These are phyloP conservation scores for Spiromastix sp. DNA, from an alignment of 2,329 filamentous ascomycete species.

Conservation along the genomic window DNA sequence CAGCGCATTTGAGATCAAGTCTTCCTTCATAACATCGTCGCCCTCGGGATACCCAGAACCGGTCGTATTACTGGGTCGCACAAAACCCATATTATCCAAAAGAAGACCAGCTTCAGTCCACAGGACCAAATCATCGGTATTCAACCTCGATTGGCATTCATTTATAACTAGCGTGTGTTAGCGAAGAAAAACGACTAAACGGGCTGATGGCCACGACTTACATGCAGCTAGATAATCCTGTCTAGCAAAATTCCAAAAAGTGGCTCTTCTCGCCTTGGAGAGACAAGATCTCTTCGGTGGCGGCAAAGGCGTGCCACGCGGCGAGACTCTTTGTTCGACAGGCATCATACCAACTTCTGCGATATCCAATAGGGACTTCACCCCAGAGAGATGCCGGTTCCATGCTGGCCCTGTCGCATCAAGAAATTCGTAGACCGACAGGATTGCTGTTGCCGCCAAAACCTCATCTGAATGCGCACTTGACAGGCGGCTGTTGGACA, in stretches of 20 bases:
- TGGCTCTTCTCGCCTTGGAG: constrained; percentile 47
- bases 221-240: constrained; percentile 57
- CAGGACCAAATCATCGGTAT: constrained; percentile 51
- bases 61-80: constrained; percentile 31
- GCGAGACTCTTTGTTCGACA: constrained; percentile 30
- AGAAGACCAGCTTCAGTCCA: constrained; percentile 56
- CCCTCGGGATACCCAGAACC: constrained; percentile 23
- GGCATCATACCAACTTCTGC: constrained; percentile 33
- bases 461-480: constrained; percentile 45
- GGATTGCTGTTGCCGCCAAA: constrained; percentile 53
- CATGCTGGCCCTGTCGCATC: constrained; percentile 54
- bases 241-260: constrained; percentile 58
- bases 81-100: constrained; percentile 44
- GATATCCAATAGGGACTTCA: constrained; percentile 50
- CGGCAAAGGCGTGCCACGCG: constrained; percentile 25
- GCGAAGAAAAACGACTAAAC: constrained; percentile 4
- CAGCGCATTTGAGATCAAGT: constrained; percentile 53
- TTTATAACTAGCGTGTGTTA: constrained; percentile 36
- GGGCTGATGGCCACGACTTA: constrained; percentile 20
- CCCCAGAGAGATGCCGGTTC: constrained; percentile 54
- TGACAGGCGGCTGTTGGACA: constrained; percentile 35
- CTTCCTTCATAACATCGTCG: constrained; percentile 47
- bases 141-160: constrained; percentile 48
- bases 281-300: constrained; percentile 28
- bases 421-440: constrained; percentile 59